Conservation (phyloP, 495 filamentous ascomycete species). For the Parmelia sp. region DNA sequence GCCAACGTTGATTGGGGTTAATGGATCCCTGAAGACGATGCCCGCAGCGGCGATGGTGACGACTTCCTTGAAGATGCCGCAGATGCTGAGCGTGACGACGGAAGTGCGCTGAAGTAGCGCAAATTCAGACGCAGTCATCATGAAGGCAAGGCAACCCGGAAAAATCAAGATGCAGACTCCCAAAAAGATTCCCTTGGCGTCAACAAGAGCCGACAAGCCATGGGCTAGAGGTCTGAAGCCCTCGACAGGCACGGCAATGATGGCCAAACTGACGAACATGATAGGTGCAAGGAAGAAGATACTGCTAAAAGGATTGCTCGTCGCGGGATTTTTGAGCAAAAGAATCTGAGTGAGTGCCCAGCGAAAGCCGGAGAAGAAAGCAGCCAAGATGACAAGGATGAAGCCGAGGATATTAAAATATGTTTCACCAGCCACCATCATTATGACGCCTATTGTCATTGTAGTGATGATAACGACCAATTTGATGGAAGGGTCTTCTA, state of each 20-base stretch:
- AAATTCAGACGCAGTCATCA: slow-evolving; percentile 96
- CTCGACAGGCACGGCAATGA: slow-evolving; percentile 82
- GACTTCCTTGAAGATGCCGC: slow-evolving; percentile 98
- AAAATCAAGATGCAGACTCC: slow-evolving; percentile 67
- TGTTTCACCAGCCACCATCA: slow-evolving; percentile 99
- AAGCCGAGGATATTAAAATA: slow-evolving; percentile 86
- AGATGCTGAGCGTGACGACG: slow-evolving; percentile 93
- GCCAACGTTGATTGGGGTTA: slow-evolving; percentile 83
- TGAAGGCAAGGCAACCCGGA: slow-evolving; percentile 85
- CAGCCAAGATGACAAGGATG: slow-evolving; percentile 81
- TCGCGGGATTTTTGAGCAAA: slow-evolving; percentile 87
- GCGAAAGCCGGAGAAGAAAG: slow-evolving; percentile 93
- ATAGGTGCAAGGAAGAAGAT: slow-evolving; percentile 95
- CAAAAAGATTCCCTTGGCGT: slow-evolving; percentile 55
- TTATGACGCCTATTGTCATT: slow-evolving; percentile 92
- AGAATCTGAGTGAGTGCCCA: slow-evolving; percentile 97
- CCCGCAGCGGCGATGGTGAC: slow-evolving; percentile 90
- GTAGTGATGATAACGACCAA: slow-evolving; percentile 80
- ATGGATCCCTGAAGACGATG: slow-evolving; percentile 78
- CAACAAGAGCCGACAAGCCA: slow-evolving; percentile 56
- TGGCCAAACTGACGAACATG: slow-evolving; percentile 81
- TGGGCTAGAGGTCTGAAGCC: slow-evolving; percentile 59
- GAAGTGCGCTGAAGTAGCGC: slow-evolving; percentile 90
- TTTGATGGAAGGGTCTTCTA: slow-evolving; percentile 80
- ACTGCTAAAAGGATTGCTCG: slow-evolving; percentile 90